Conservation (phyloP, 345 rosid species). For the Eucalyptus virginea region DNA sequence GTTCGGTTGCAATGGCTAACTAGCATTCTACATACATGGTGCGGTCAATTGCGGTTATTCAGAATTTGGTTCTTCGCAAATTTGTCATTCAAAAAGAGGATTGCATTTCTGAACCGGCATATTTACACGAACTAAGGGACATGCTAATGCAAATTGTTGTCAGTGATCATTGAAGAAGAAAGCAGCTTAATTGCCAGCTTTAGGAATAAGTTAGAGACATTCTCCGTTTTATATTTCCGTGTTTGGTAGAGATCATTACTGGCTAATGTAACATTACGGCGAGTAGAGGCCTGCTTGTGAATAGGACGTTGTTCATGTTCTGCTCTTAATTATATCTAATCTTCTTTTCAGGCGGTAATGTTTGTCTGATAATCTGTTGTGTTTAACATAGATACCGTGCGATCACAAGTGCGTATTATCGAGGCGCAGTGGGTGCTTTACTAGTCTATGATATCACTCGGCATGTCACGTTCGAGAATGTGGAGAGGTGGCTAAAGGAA, state of each 20-base stretch:
- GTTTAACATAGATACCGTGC: constrained; percentile 52
- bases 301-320: neutral
- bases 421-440: constrained; percentile 86
- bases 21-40: neutral
- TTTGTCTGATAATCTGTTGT: neutral
- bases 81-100: neutral
- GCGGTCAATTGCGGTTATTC: neutral
- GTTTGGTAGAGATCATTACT: neutral
- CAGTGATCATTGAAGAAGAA: neutral
- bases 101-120: neutral
- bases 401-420: constrained; percentile 82
- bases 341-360: neutral
- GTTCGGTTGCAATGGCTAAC: fast-evolving
- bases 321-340: neutral
- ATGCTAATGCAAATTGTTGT: neutral
- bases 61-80: neutral
- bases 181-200: neutral
- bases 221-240: neutral
- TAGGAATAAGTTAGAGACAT: neutral
- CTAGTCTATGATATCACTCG: constrained; percentile 81
- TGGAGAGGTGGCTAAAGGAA: constrained; percentile 88
- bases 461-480: constrained; percentile 77
- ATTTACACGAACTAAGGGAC: neutral
- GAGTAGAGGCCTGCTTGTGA: neutral
- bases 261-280: neutral